phyloP scores from a whole-genome alignment of 2,329 filamentous ascomycete genomes.

The Chaetomium sp. region DNA sequence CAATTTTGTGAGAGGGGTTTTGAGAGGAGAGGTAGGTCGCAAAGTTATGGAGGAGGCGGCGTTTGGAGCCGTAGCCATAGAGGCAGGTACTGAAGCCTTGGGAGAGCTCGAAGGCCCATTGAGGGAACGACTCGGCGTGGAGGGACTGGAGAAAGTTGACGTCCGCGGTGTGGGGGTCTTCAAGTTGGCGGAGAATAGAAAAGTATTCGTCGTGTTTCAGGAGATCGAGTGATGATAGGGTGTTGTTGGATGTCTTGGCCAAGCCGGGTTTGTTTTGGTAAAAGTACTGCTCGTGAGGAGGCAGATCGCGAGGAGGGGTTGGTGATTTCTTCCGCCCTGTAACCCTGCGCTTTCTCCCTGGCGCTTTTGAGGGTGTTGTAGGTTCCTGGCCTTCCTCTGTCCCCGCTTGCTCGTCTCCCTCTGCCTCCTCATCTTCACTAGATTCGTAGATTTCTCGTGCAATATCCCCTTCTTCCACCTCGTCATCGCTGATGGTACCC shows the following conservation, averaged over 20 bases:
- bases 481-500: slow-evolving; percentile 68
- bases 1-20: slow-evolving; percentile 59
- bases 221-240: slow-evolving; percentile 70
- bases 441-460: slow-evolving; percentile 68
- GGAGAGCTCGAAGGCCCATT: slow-evolving; percentile 89
- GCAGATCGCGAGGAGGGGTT: slow-evolving; percentile 78
- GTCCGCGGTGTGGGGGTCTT: slow-evolving; percentile 71
- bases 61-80: slow-evolving; percentile 92
- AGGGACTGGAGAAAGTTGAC: slow-evolving; percentile 71
- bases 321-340: slow-evolving; percentile 64
- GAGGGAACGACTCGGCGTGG: slow-evolving; percentile 79
- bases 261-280: slow-evolving; percentile 83
- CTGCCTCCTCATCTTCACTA: slow-evolving; percentile 50
- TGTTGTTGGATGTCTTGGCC: slow-evolving; percentile 85
- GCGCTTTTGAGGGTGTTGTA: slow-evolving; percentile 32
- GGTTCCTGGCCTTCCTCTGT: slow-evolving; percentile 38
- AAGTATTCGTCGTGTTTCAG: slow-evolving; percentile 95
- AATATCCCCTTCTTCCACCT: slow-evolving; percentile 68
- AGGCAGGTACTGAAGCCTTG: slow-evolving; percentile 87
- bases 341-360: slow-evolving; percentile 33
- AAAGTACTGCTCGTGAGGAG: slow-evolving; percentile 90
- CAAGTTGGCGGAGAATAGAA: slow-evolving; percentile 61
- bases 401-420: slow-evolving; percentile 33
- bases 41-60: slow-evolving; percentile 71
- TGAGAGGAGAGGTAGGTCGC: slow-evolving; percentile 65